Evolutionary conservation across 371 early-diverging fungal species (phyloP), one percentile per base, ranked within the genome.

Genomic region (Blastocladiella emersonii): DNA sequence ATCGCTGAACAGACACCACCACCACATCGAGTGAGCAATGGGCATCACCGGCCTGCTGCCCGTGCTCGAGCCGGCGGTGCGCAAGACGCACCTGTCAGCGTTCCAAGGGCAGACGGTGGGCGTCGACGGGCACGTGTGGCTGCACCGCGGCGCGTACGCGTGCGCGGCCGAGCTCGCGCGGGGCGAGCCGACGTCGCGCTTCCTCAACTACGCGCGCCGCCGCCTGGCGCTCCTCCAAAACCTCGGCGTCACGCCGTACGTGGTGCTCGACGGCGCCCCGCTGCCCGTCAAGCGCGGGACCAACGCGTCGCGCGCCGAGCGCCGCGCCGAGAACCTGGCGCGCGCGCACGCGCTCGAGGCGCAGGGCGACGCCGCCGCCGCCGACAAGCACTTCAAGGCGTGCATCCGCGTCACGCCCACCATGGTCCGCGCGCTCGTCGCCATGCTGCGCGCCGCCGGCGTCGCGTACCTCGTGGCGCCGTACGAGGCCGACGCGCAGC

Each of bases 401-500:
- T 75, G 84, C 53, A 78, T 93, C 17, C 80, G 83, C 66, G 80
- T 90, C 23, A 88, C 87, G 2, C 85, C 87, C 0, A 68, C 73
- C 23, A 93, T 98, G 88, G 92, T 92, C 1, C 70, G 70, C 37
- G 70, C 77, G 17, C 78, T 95, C 0, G 87, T 92, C 49, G 72
- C 81, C 77, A 86, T 87, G 69, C 48, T 98, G n/a, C 66, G 78
- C 34, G 68, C 67, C 23, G 76, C 76, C 35, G 75, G 78, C 23
- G 78, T 99, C 34, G 73, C 85, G 49, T 91, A 80, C 72, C 76
- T 98, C 10, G 91, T 98, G 1, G 93, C 98, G 7, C 99, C 99
- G 0, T 99, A 95, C 66, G 99, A 99, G 72, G 95, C 99, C 0
- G 99, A 99, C 74, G 93, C 99, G 1, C 99, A 99, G 71, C 76